These are phyloP conservation scores for Erigeron canadensis DNA, from an alignment of 129 eudicot species.

Conservation along the genomic window DNA sequence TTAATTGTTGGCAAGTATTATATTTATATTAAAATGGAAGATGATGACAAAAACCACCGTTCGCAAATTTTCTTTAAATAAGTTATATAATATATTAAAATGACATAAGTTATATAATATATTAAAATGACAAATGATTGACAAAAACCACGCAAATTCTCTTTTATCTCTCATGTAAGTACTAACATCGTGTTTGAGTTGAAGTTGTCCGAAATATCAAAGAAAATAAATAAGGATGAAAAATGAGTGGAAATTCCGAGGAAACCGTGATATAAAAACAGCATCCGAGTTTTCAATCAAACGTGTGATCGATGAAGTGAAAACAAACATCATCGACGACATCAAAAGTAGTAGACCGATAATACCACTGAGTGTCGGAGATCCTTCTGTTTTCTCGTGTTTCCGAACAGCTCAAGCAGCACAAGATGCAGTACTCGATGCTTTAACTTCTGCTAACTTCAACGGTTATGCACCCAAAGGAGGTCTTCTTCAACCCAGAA, in stretches of 20 bases:
- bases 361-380: conserved; percentile 54
- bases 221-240: conserved; percentile 1
- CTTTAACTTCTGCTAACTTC: conserved; percentile 50
- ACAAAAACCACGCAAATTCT: no score
- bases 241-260: conserved; percentile 38
- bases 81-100: no score
- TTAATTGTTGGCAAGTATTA: no score
- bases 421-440: conserved; percentile 53
- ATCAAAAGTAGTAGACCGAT: conserved; percentile 30
- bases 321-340: conserved; percentile 33
- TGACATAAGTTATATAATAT: no score
- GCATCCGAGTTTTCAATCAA: conserved; percentile 40
- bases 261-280: conserved; percentile 19
- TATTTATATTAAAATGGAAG: no score
- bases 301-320: conserved; percentile 40
- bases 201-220: neutral
- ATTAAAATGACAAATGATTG: no score
- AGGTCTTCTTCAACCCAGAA: conserved; percentile 41
- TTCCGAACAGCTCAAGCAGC: conserved; percentile 44
- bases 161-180: no score
- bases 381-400: conserved; percentile 55
- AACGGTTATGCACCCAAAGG: conserved; percentile 55
- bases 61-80: no score
- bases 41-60: no score
- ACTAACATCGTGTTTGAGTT: no score